Percentiles rank a stretch among this genome's conserved stretches.
phyloP scores from a whole-genome alignment of 2,329 filamentous ascomycete genomes.

The Waltergamsia citrina region DNA sequence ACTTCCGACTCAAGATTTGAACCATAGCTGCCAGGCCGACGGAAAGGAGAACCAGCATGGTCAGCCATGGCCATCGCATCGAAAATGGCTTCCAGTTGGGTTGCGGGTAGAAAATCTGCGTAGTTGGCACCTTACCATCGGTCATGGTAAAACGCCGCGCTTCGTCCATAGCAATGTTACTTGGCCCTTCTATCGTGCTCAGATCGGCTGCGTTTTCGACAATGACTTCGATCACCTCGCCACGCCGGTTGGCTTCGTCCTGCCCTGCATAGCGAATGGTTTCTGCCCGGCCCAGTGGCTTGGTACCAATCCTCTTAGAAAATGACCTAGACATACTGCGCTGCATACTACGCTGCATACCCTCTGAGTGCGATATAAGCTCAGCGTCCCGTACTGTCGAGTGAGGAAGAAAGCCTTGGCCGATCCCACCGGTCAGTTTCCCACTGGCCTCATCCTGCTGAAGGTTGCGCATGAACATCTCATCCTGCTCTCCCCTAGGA shows the following conservation, averaged over 20 bases:
- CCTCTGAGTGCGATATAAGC: conserved; percentile 29
- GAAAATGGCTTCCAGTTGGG: conserved; percentile 59
- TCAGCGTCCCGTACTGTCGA: conserved; percentile 38
- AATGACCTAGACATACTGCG: conserved; percentile 30
- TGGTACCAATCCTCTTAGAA: conserved; percentile 9
- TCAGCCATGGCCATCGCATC: conserved; percentile 54
- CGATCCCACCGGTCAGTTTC: conserved; percentile 47
- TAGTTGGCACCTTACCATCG: conserved; percentile 22
- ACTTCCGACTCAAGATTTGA: conserved; percentile 46
- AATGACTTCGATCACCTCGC: conserved; percentile 50
- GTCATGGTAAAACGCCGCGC: conserved; percentile 28
- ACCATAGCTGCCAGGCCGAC: conserved; percentile 38
- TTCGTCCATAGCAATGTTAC: conserved; percentile 14
- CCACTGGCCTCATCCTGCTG: conserved; percentile 45
- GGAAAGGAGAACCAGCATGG: conserved; percentile 42
- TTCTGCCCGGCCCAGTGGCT: conserved; percentile 18
- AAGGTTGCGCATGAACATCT: conserved; percentile 31
- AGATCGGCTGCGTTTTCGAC: conserved; percentile 37
- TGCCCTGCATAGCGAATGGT: conserved; percentile 43
- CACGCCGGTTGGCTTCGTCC: conserved; percentile 48
- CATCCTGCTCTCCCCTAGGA: conserved; percentile 32
- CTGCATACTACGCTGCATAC: conserved; percentile 23
- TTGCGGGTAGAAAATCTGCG: conserved; percentile 49
- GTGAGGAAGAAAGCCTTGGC: conserved; percentile 40
- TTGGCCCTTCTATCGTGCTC: conserved; percentile 38